A percentile compares a stretch with the other conserved stretches of the same genome.
Conservation (phyloP, 2,329 filamentous ascomycete species). For the Calonectria henricotiae region DNA sequence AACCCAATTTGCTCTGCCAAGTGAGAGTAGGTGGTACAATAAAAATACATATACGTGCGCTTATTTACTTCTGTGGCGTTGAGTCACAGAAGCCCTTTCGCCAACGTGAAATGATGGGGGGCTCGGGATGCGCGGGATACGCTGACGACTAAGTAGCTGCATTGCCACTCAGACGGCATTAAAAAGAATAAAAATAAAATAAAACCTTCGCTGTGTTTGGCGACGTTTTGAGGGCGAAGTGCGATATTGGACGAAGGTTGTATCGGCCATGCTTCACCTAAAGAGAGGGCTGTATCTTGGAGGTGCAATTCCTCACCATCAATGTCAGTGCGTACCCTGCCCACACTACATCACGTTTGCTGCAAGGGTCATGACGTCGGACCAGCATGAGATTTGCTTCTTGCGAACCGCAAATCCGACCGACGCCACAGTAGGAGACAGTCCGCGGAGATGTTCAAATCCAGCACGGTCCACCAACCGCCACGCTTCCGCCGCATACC, state of each 20-base stretch:
- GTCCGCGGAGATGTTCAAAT: slow-evolving; percentile 41
- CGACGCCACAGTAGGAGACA: slow-evolving; percentile 12
- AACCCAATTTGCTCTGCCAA: slow-evolving; percentile 5
- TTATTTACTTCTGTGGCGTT: slow-evolving; percentile 19
- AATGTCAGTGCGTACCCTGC: slow-evolving; percentile 9
- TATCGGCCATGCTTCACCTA: background rate
- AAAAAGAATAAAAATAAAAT: background rate
- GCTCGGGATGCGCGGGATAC: slow-evolving; percentile 8
- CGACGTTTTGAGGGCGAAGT: background rate
- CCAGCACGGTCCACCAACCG: slow-evolving; percentile 31
- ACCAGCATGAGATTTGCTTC: slow-evolving; percentile 15
- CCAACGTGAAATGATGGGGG: slow-evolving; percentile 14
- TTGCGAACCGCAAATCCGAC: slow-evolving; percentile 34
- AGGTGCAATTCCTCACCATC: slow-evolving; percentile 9
- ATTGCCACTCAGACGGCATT: background rate
- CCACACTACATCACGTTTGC: slow-evolving; percentile 11
- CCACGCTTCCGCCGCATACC: slow-evolving; percentile 3
- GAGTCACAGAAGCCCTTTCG: slow-evolving; percentile 6
- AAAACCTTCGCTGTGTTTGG: background rate
- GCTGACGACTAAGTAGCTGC: background rate
- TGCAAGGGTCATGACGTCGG: slow-evolving; percentile 40
- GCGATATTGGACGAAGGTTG: background rate
- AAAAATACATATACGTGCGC: slow-evolving; percentile 14
- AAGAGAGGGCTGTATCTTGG: background rate
- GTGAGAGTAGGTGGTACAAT: slow-evolving; percentile 1